Evolutionary conservation across 768 basidiomycete genomes (phyloP), one percentile per base, ranked within the genome.

Genomic region (Dictyophora rubrovolvata): DNA sequence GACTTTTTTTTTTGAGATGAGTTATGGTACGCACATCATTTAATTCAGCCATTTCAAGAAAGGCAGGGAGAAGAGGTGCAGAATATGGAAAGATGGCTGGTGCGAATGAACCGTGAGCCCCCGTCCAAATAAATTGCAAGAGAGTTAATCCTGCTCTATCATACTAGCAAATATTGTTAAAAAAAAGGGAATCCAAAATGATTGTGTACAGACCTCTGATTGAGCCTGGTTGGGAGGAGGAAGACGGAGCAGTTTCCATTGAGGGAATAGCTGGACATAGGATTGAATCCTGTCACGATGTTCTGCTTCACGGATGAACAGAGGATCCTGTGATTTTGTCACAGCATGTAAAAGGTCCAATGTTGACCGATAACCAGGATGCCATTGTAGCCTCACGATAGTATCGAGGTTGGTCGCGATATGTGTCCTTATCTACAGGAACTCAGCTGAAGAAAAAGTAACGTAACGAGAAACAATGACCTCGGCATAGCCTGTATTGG

Each of bases 111-210:
- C 85, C 82, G 69, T 91, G 83, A 22, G 87, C 82, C 42, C 84
- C 83, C 33, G 82, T 73, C 84, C 87, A 89, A 35, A 93, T 73
- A 88, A 87, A 92, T 66, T 85, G 79, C 33, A 92, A 69, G 60
- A 88, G 73, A n/a, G 90, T 89, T 58, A 90, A 72, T 1, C 89
- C 89, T 61, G 90, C 82, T 74, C 89, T 92, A 72, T 95, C 93
- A 68, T 93, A 93, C 79, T 89, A 63, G 7, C 53, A 51, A 50
- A 36, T 61, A 17, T 42, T 33, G n/a, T 33, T 20, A 11, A 14
- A 21, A 18, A 47, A 37, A 42, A 50, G 8, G 7, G 46, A 9
- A 28, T 28, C 22, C 4, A 6, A n/a, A 28, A 22, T 33, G 18
- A 2, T 2, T 16, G 5, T 20, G 35, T 48, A 8, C 42, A 47